Conservation (phyloP, 148 eudicot species). For the Persicaria maculosa region DNA sequence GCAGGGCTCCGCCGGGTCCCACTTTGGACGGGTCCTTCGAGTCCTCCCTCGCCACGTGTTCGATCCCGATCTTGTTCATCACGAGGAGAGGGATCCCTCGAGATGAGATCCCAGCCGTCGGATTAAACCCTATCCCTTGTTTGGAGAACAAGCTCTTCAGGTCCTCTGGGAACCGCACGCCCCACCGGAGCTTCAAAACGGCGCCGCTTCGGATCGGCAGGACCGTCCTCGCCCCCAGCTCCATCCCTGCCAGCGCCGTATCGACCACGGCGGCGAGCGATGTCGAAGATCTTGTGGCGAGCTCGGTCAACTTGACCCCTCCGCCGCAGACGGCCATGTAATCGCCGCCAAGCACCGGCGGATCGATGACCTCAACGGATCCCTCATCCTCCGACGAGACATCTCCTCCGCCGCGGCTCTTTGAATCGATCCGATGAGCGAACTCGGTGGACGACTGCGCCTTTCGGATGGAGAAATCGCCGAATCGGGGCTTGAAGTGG, state of each 20-base stretch:
- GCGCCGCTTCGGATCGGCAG: constrained; percentile 48
- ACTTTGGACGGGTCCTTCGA: constrained; percentile 14
- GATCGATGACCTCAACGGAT: constrained; percentile 29
- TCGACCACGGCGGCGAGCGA: constrained; percentile 23
- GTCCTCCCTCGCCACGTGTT: constrained; percentile 47
- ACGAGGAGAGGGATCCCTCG: constrained; percentile 43
- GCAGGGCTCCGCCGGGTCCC: not conserved
- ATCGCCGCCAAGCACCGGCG: constrained; percentile 19
- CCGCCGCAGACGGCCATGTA: constrained; percentile 17
- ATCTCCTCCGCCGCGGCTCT: constrained; percentile 11
- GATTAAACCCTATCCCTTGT: constrained; percentile 15
- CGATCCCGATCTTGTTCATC: constrained; percentile 72
- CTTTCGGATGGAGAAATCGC: constrained; percentile 63
- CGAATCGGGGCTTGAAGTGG: constrained; percentile 64
- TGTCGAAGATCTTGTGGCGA: constrained; percentile 18
- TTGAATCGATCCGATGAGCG: constrained; percentile 9
- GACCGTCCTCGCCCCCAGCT: constrained; percentile 54
- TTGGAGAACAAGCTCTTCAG: constrained; percentile 15
- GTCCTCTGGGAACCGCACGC: constrained; percentile 53
- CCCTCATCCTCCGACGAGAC: constrained; percentile 26
- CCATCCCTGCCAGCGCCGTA: constrained; percentile 35
- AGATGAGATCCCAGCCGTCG: constrained; percentile 29
- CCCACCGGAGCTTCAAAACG: constrained; percentile 71
- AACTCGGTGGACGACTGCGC: constrained; percentile 38
- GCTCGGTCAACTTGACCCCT: constrained; percentile 20